Conservation (phyloP, 192 early-diverging fungal genomes). For the Coemansia biformis region DNA sequence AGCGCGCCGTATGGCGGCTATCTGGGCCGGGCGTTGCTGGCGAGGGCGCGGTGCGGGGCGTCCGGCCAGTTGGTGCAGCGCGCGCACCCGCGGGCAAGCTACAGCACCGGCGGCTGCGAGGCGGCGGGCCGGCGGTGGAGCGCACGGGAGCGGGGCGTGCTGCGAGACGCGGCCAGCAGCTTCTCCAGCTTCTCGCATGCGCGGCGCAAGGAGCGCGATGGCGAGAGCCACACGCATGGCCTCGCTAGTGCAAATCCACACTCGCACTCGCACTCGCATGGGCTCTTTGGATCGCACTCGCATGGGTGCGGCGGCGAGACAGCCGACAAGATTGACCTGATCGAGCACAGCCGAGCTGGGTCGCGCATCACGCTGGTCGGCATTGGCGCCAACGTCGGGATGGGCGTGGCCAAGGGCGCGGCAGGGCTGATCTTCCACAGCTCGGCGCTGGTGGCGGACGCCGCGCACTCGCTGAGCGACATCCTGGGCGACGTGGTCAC, state of each 20-base stretch:
- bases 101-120: too few relatives aligned
- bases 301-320: slow-evolving; percentile 8
- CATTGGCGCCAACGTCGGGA: slow-evolving; percentile 58
- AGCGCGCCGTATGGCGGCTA: too few relatives aligned
- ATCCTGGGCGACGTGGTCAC: slow-evolving; percentile 72
- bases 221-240: slow-evolving; percentile 1
- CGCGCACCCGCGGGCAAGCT: not conserved
- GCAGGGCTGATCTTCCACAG: slow-evolving; percentile 67
- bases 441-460: slow-evolving; percentile 74
- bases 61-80: not conserved
- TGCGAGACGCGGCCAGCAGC: slow-evolving; percentile 22
- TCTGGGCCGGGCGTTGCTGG: too few relatives aligned
- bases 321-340: slow-evolving; percentile 30
- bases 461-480: slow-evolving; percentile 74
- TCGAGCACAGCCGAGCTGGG: slow-evolving; percentile 54
- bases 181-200: slow-evolving; percentile 30
- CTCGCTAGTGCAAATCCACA: slow-evolving; percentile 2
- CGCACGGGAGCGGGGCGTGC: slow-evolving; percentile 4
- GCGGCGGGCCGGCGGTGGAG: too few relatives aligned
- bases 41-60: too few relatives aligned
- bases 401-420: slow-evolving; percentile 59
- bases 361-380: slow-evolving; percentile 63
- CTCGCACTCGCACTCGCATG: slow-evolving; percentile 17
- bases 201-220: slow-evolving; percentile 4
- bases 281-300: not conserved